Evolutionary conservation across 2,329 filamentous ascomycete genomes (phyloP).

Genomic region (Parastagonospora nodorum): DNA sequence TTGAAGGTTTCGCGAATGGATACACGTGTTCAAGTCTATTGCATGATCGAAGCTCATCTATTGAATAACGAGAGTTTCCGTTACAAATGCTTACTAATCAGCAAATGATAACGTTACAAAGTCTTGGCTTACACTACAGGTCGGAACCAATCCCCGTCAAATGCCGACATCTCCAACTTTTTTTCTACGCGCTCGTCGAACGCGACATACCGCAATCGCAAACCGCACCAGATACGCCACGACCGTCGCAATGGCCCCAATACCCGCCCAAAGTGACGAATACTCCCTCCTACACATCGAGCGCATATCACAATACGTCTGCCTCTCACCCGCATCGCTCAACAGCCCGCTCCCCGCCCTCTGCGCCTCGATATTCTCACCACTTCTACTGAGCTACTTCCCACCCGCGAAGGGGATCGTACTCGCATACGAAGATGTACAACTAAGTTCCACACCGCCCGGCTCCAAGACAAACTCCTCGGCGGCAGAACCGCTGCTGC

Average conservation of each 20-base stretch:
- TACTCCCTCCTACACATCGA: conserved; percentile 70
- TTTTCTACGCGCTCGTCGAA: conserved; percentile 22
- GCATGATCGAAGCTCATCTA: no score
- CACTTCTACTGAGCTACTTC: conserved; percentile 77
- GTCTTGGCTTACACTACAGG: conserved; percentile 14
- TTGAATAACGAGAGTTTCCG: no score
- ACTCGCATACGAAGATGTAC: conserved; percentile 72
- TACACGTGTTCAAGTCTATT: no score
- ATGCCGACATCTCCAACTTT: conserved; percentile 37
- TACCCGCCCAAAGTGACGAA: conserved; percentile 10
- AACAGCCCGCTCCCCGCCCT: conserved; percentile 69
- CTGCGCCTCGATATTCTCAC: conserved; percentile 74
- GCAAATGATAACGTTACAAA: no score
- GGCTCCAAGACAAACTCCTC: conserved; percentile 21
- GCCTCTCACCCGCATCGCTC: conserved; percentile 73
- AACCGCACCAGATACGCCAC: conserved; percentile 8
- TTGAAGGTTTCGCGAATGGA: background rate
- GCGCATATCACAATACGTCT: conserved; percentile 79
- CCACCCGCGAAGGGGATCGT: conserved; percentile 74
- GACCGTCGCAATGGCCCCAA: conserved; percentile 32
- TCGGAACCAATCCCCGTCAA: conserved; percentile 16
- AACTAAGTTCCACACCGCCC: conserved; percentile 65
- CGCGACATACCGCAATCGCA: conserved; percentile 20
- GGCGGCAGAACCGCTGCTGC: conserved; percentile 15
- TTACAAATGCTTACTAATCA: conserved; percentile 3